phyloP scores from a whole-genome alignment of 495 filamentous ascomycete species.

The Emericellopsis terricola region DNA sequence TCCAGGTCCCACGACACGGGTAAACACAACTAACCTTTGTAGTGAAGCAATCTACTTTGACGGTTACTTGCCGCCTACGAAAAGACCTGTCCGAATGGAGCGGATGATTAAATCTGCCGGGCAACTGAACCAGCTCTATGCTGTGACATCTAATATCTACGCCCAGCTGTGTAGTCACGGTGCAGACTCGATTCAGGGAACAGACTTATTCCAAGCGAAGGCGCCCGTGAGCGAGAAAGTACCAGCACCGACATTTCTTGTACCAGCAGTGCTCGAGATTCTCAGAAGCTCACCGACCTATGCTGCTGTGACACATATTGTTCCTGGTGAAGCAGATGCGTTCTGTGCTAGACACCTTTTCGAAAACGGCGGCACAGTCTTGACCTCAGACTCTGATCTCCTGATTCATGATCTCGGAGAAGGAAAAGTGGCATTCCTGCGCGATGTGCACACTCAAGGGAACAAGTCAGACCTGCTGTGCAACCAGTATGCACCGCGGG shows the following conservation, averaged over 20 bases:
- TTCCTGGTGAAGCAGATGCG: constrained; percentile 53
- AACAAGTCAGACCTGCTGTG: constrained; percentile 14
- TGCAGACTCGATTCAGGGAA: too few species aligned
- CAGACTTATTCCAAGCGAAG: constrained; percentile 7
- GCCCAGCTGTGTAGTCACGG: too few species aligned
- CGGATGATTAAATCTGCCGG: constrained; percentile 9
- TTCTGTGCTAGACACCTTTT: constrained; percentile 43
- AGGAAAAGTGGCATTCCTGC: constrained; percentile 41
- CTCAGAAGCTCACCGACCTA: constrained; percentile 26
- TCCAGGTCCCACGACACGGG: constrained; percentile 3
- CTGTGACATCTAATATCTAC: too few species aligned
- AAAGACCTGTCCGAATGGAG: constrained; percentile 12
- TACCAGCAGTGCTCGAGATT: constrained; percentile 48
- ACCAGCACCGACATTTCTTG: constrained; percentile 45
- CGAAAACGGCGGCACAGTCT: constrained; percentile 28
- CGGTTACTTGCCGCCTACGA: constrained; percentile 41
- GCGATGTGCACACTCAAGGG: constrained; percentile 20
- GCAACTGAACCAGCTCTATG: constrained; percentile 9
- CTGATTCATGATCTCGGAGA: constrained; percentile 46
- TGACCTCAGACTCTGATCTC: constrained; percentile 64
- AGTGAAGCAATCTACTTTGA: constrained; percentile 59
- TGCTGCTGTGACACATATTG: constrained; percentile 30
- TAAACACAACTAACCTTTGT: too few species aligned
- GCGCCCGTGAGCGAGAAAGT: constrained; percentile 9
- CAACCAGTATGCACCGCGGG: constrained; percentile 14